Evolutionary conservation across 139 green algal genomes (phyloP), one percentile per base, ranked within the genome.

Genomic region (Klebsormidium nitens): DNA sequence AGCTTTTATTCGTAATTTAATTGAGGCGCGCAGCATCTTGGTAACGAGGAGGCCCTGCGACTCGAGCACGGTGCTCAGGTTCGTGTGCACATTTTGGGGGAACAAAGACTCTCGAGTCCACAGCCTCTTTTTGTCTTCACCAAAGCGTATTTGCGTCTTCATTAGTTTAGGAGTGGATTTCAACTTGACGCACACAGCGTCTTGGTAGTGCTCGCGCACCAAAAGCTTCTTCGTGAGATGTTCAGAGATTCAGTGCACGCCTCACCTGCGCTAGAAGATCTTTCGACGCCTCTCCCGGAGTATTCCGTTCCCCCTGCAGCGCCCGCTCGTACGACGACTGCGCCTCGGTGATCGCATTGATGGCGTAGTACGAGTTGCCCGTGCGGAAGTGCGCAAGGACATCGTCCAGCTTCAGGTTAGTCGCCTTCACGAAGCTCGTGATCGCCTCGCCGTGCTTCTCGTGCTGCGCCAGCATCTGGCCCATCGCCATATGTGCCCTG

Each of bases 51-150:
- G 52, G 8, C 86, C 86, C 32, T 85, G 66, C 3, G 68, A 76
- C 76, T 91, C 86, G 35, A 89, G 39, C 19, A 75, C 77, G 66
- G 91, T 90, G 62, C 86, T 86, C 65, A 89, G 42, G 71, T 91
- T 91, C 39, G 91, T 75, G 58, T 87, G 84, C 5, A 90, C 63
- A 70, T 90, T 80, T n/a, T n/a, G n/a, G n/a, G n/a, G n/a, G n/a
- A n/a, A n/a, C n/a, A n/a, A n/a, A n/a, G n/a, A n/a, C n/a, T n/a
- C n/a, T n/a, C n/a, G n/a, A n/a, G n/a, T n/a, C n/a, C n/a, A n/a
- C n/a, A n/a, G n/a, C n/a, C n/a, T n/a, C n/a, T n/a, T n/a, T n/a
- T n/a, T n/a, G n/a, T n/a, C n/a, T n/a, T n/a, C n/a, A n/a, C n/a
- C n/a, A n/a, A n/a, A n/a, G n/a, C n/a, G n/a, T n/a, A n/a, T n/a